Percentiles rank a stretch among this genome's conserved stretches.
phyloP scores from a whole-genome alignment of 1,284 basidiomycete species.

The Moesziomyces globuligerus region DNA sequence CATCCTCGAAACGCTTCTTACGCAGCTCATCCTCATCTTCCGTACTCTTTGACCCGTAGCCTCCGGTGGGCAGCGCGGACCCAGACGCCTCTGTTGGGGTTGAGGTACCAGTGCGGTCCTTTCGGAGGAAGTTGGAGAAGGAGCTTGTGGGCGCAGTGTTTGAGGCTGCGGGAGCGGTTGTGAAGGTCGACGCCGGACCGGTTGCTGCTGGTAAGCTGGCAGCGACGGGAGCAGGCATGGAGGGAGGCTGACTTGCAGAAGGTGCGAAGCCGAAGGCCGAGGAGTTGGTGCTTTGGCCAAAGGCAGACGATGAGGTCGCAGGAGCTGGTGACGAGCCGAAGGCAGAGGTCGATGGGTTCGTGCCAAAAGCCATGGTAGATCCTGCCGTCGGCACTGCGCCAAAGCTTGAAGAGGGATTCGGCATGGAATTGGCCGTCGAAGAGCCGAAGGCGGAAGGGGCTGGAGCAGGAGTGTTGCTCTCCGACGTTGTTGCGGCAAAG shows the following conservation, averaged over 20 bases:
- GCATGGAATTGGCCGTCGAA: neutral
- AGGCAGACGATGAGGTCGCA: conserved; percentile 14
- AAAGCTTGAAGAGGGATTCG: too few species aligned
- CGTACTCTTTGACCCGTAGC: neutral
- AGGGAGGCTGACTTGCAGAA: conserved; percentile 6
- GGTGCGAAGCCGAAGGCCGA: conserved; percentile 15
- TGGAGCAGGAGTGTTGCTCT: conserved; percentile 2
- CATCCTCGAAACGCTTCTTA: conserved; percentile 52
- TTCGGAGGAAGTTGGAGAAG: conserved; percentile 46
- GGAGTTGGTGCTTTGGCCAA: conserved; percentile 1
- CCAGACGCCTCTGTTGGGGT: conserved; percentile 19
- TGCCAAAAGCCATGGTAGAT: neutral
- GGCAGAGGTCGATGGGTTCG: conserved; percentile 7
- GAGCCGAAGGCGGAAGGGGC: conserved; percentile 23
- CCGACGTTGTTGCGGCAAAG: conserved; percentile 9
- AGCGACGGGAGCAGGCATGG: neutral
- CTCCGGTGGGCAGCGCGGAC: neutral
- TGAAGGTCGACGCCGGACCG: conserved; percentile 3
- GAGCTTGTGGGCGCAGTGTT: conserved; percentile 27
- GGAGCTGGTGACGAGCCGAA: conserved; percentile 10
- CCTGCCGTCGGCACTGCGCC: too few species aligned
- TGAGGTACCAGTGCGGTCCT: conserved; percentile 31
- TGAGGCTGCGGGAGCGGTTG: conserved; percentile 1
- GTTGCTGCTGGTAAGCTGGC: neutral
- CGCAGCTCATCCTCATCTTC: conserved; percentile 47